A percentile compares a stretch with the other conserved stretches of the same genome.
Evolutionary conservation across 2,329 filamentous ascomycete genomes (phyloP).

Genomic region (Botryotinia narcissicola): DNA sequence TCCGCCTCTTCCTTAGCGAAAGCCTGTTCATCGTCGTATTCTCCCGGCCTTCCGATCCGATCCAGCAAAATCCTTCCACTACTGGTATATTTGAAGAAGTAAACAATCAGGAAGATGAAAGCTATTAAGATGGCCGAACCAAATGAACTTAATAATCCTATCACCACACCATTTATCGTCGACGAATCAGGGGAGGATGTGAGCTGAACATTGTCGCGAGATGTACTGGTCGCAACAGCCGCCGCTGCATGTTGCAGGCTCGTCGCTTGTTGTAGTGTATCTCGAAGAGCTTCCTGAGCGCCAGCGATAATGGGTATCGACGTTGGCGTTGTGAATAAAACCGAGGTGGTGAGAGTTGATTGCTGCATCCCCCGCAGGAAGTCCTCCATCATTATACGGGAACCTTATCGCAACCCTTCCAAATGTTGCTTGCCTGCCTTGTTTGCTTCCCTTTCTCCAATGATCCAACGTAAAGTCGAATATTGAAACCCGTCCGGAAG

Average conservation of each 20-base stretch:
- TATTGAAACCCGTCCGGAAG: constrained; percentile 9
- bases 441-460: neutral
- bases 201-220: constrained; percentile 5
- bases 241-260: neutral
- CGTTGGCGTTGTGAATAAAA: constrained; percentile 17
- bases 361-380: constrained; percentile 28
- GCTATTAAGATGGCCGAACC: constrained; percentile 85
- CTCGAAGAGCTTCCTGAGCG: constrained; percentile 19
- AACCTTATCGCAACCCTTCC: constrained; percentile 19
- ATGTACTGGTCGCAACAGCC: neutral
- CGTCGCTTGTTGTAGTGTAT: constrained; percentile 11
- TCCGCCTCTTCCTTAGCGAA: constrained; percentile 93
- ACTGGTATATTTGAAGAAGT: constrained; percentile 89
- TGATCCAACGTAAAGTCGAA: neutral
- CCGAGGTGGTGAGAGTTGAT: constrained; percentile 29
- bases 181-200: constrained; percentile 39
- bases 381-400: constrained; percentile 26
- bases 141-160: constrained; percentile 91
- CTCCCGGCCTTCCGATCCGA: constrained; percentile 86
- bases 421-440: neutral
- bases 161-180: constrained; percentile 75
- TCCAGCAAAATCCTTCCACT: constrained; percentile 90
- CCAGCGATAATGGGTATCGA: constrained; percentile 20
- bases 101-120: constrained; percentile 75
- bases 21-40: constrained; percentile 96